Conservation (phyloP, 2,329 filamentous ascomycete genomes). For the Metarhizium album region DNA sequence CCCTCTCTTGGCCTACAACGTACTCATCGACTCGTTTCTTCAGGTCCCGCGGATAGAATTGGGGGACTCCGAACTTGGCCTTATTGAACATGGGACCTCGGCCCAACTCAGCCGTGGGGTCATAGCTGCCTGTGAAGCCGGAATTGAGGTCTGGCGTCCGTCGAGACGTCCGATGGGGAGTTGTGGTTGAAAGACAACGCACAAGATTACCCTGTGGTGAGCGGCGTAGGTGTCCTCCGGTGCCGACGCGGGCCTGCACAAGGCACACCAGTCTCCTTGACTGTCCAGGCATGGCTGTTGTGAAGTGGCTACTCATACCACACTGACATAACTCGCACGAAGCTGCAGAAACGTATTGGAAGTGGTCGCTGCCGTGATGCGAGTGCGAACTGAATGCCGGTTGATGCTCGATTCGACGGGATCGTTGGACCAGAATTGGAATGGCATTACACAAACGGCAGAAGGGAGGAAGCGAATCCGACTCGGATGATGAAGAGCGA, state of each 20-base stretch:
- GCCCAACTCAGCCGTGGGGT: slow-evolving; percentile 40
- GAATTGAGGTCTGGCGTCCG: slow-evolving; percentile 42
- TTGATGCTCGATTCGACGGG: background rate
- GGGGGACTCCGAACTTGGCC: slow-evolving; percentile 45
- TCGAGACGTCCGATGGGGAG: slow-evolving; percentile 17
- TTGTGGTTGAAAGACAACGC: slow-evolving; percentile 1
- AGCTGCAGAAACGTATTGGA: background rate
- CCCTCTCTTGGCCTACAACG: slow-evolving; percentile 89
- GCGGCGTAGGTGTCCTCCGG: background rate
- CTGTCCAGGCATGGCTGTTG: slow-evolving; percentile 2
- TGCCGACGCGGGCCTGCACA: background rate
- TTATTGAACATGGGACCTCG: slow-evolving; percentile 51
- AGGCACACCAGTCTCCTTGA: background rate
- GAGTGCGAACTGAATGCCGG: background rate
- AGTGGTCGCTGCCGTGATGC: background rate
- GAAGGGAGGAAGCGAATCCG: background rate
- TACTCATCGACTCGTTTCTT: slow-evolving; percentile 92
- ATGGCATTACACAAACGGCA: background rate
- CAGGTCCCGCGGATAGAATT: slow-evolving; percentile 56
- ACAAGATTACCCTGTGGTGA: background rate
- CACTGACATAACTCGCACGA: background rate
- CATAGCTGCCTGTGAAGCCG: slow-evolving; percentile 49
- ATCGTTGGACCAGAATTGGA: background rate
- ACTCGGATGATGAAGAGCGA: background rate
- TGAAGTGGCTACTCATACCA: background rate